Base-by-base conservation (phyloP, 1,284 basidiomycete genomes). In the Ustilago vetiveriae region DNA sequence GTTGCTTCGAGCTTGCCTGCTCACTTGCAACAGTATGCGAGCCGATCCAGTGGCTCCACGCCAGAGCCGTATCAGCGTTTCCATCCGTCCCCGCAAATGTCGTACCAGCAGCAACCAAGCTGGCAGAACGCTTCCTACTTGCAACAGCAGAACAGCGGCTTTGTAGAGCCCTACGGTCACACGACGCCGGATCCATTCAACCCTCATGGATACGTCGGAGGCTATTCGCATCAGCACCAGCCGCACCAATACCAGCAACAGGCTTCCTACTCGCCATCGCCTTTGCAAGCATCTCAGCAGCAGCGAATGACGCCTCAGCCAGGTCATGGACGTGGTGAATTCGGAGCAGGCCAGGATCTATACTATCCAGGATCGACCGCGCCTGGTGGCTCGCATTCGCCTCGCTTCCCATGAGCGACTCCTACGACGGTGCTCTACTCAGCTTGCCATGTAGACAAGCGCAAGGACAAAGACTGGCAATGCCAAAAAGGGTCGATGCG, bases 161-260 rank as follows among this genome's bases (percentile, higher is more conserved):
- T 40, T 21, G 45, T 26, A 19, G 62, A 53, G 14, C 10, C 42
- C 16, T 65, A 58, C 33, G 55, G 62, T 42, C 49, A 58, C 38
- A 58, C 54, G 10, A 65, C 62, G 16, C 62, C 62, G 0, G 62
- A 65, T 43, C 62, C 62, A 3, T 65, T 65, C 55, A 65, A 65
- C 21, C 62, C 55, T 19, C 62, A 65, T 32, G 62, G 45, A 2
- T 58, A 49, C n/a, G 54, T 40, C 13, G 60, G 52, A 29, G 47
- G 39, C 2, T 33, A 33, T 24, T 21, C 44, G 35, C 52, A 54
- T 11, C 30, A 17, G 1, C 16, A 17, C n/a, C 35, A 33, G 2
- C 46, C 33, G 21, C 54, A 43, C 13, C 59, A 50, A 16, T 46
- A 56, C 16, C 59, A 55, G 14, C 52, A 45, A 17, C 47, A 43